A percentile compares a stretch with the other conserved stretches of the same genome.
These are phyloP conservation scores for Voacanga thouarsii DNA, from an alignment of 257 asterid species.

Conservation along the genomic window DNA sequence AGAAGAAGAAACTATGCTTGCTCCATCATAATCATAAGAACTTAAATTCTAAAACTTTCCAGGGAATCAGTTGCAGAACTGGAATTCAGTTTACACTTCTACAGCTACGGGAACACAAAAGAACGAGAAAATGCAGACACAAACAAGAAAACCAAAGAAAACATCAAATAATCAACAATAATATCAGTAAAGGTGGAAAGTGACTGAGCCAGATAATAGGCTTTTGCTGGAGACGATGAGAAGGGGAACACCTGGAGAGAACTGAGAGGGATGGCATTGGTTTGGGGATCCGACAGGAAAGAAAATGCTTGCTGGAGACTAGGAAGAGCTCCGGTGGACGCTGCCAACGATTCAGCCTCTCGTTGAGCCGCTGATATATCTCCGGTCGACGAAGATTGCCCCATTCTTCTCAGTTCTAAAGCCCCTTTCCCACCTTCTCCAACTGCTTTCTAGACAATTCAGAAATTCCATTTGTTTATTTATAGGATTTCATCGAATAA, in stretches of 20 bases:
- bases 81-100: background rate
- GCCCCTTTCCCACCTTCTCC: background rate
- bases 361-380: slow-evolving; percentile 59
- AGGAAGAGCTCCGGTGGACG: slow-evolving; percentile 84
- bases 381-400: slow-evolving; percentile 74
- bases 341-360: slow-evolving; percentile 70
- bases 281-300: slow-evolving; percentile 63
- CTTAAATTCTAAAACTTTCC: background rate
- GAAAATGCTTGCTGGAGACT: slow-evolving; percentile 61
- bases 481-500: background rate
- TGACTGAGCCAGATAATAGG: background rate
- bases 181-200: too few relatives aligned
- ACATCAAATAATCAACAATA: background rate
- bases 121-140: background rate
- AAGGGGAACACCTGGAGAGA: slow-evolving; percentile 56
- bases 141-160: background rate
- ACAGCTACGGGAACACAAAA: background rate
- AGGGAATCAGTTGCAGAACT: too few relatives aligned
- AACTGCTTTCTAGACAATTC: background rate
- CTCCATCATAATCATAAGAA: slow-evolving; percentile 6
- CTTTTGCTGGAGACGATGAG: background rate
- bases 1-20: background rate
- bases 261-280: slow-evolving; percentile 47
- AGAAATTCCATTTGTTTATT: background rate
- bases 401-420: slow-evolving; percentile 38